phyloP scores from a whole-genome alignment of 2,329 filamentous ascomycete species.

The Fusarium torreyae region DNA sequence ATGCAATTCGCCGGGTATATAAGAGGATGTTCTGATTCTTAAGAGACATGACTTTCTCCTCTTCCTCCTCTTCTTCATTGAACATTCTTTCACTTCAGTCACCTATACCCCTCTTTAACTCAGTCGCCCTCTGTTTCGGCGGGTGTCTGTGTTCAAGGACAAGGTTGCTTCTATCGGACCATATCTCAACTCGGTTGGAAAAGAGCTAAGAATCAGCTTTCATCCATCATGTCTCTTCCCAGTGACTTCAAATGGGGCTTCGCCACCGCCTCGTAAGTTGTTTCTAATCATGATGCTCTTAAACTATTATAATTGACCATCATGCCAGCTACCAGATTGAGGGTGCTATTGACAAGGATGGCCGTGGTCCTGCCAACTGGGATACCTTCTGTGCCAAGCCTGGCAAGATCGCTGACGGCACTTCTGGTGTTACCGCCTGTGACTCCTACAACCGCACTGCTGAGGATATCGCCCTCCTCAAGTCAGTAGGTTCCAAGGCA shows the following conservation, averaged over 20 bases:
- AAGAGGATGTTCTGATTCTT: conserved; percentile 43
- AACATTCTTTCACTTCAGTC: conserved; percentile 7
- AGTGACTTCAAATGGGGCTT: conserved; percentile 85
- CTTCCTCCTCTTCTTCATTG: conserved; percentile 15
- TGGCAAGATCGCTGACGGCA: conserved; percentile 86
- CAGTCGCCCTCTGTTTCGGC: conserved; percentile 13
- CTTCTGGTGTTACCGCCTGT: conserved; percentile 83
- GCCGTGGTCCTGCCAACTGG: conserved; percentile 88
- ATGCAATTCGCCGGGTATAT: conserved; percentile 46
- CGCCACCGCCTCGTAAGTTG: conserved; percentile 79
- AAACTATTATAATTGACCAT: conserved; percentile 35
- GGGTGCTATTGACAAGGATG: conserved; percentile 80
- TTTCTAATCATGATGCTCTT: conserved; percentile 15
- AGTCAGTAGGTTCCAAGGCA: conserved; percentile 78
- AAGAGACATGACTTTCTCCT: conserved; percentile 9
- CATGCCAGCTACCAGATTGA: conserved; percentile 87
- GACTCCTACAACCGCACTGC: conserved; percentile 87
- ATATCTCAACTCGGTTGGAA: conserved; percentile 8
- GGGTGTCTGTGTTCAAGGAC: conserved; percentile 10
- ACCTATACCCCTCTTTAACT: conserved; percentile 7
- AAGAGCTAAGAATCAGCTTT: conserved; percentile 15
- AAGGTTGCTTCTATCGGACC: conserved; percentile 7
- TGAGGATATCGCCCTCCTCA: conserved; percentile 84
- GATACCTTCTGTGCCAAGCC: conserved; percentile 87
- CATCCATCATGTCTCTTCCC: conserved; percentile 63